phyloP scores from a whole-genome alignment of 2,329 filamentous ascomycete species.

The Ophiostoma piceae region DNA sequence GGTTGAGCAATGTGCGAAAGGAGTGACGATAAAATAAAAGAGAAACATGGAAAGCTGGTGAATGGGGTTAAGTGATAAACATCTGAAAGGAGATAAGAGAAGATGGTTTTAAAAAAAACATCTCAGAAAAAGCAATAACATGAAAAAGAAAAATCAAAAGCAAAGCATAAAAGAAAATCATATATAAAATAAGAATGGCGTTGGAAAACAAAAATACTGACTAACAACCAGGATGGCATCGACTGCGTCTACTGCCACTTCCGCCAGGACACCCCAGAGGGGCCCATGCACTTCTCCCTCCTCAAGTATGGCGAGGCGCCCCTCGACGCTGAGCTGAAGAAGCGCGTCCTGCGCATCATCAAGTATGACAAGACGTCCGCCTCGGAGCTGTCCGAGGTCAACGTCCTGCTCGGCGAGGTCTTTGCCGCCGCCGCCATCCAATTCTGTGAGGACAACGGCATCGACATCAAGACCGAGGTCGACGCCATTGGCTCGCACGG shows the following conservation, averaged over 20 bases:
- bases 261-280: constrained; percentile 46
- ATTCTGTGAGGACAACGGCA: constrained; percentile 43
- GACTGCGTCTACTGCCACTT: constrained; percentile 56
- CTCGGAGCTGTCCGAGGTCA: constrained; percentile 51
- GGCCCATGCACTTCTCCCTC: constrained; percentile 52
- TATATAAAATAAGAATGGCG: background rate
- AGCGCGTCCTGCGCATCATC: constrained; percentile 53
- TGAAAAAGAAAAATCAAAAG: background rate
- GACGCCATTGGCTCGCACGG: constrained; percentile 54
- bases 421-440: constrained; percentile 48
- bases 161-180: background rate
- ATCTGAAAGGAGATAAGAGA: background rate
- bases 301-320: constrained; percentile 54
- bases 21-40: background rate
- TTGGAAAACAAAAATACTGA: background rate
- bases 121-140: background rate
- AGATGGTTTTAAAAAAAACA: background rate
- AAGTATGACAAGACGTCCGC: constrained; percentile 49
- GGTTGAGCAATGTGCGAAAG: background rate
- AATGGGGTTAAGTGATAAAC: background rate
- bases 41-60: background rate
- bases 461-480: constrained; percentile 43
- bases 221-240: constrained; percentile 46
- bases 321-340: constrained; percentile 49
- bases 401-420: constrained; percentile 52